phyloP scores from a whole-genome alignment of 371 early-diverging fungal species.

The Rhizopus sp. region DNA sequence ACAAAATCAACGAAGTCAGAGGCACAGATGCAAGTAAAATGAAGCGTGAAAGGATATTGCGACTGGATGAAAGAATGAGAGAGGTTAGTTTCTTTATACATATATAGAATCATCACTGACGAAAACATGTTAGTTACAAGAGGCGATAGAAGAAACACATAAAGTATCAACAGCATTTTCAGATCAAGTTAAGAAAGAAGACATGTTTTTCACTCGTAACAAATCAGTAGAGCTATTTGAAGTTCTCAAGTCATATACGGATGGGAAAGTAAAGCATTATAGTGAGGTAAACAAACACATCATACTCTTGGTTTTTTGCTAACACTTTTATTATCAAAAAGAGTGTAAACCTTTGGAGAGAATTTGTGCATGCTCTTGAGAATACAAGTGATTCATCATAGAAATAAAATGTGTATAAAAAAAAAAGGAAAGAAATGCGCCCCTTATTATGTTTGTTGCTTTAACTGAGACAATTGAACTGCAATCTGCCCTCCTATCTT shows the following conservation, averaged over 20 bases:
- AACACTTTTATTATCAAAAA: conserved; percentile 13
- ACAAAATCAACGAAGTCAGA: conserved; percentile 87
- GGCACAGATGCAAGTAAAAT: conserved; percentile 87
- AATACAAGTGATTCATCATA: not conserved
- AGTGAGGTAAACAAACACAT: conserved; percentile 56
- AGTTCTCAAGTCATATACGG: conserved; percentile 68
- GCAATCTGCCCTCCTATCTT: conserved; percentile 81
- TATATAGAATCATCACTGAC: not conserved
- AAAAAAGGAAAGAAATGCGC: no score
- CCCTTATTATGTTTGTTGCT: not conserved
- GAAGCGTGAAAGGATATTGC: conserved; percentile 73
- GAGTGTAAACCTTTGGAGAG: conserved; percentile 67
- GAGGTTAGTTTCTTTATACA: conserved; percentile 58
- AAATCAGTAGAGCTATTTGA: conserved; percentile 84
- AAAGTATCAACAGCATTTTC: conserved; percentile 76
- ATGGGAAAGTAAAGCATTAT: conserved; percentile 80
- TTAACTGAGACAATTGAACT: conserved; percentile 15
- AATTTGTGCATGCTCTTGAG: conserved; percentile 65
- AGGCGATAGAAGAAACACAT: conserved; percentile 75
- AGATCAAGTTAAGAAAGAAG: conserved; percentile 79
- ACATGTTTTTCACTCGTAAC: conserved; percentile 71
- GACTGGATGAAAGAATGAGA: conserved; percentile 69
- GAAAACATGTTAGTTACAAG: conserved; percentile 61
- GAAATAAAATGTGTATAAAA: no score
- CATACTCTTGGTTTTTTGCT: not conserved